These are phyloP conservation scores for Aureobasidium sp. DNA, from an alignment of 2,329 filamentous ascomycete species.

Conservation along the genomic window DNA sequence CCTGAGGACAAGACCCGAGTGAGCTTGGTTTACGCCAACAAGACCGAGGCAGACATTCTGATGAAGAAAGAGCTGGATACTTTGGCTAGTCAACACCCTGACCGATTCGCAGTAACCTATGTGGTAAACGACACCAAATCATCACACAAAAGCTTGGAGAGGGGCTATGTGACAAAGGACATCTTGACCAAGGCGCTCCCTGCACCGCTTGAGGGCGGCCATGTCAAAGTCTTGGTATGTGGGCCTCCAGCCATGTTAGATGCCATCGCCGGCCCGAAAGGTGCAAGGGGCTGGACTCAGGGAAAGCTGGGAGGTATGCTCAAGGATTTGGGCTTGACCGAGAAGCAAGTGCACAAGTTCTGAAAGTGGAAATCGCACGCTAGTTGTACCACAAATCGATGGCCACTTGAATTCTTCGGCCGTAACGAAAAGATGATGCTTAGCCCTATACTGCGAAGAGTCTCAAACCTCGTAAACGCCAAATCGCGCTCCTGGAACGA, in stretches of 20 bases:
- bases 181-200: conserved; percentile 48
- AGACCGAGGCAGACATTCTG: conserved; percentile 56
- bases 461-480: no score
- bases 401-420: background rate
- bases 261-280: conserved; percentile 44
- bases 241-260: conserved; percentile 62
- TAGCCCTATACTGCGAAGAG: no score
- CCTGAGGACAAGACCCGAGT: conserved; percentile 56
- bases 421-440: no score
- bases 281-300: conserved; percentile 28
- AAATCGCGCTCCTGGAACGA: no score
- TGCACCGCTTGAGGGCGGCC: conserved; percentile 26
- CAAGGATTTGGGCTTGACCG: conserved; percentile 50
- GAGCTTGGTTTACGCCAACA: conserved; percentile 60
- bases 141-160: conserved; percentile 34
- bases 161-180: conserved; percentile 53
- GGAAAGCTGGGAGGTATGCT: conserved; percentile 44
- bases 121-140: conserved; percentile 45
- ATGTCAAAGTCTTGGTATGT: conserved; percentile 60
- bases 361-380: background rate
- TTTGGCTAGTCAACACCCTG: conserved; percentile 45
- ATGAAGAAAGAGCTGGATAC: conserved; percentile 50
- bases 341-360: conserved; percentile 54
- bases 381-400: background rate
- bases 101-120: conserved; percentile 52